Conservation (phyloP, 1,139 yeast species). For the Debaryomyces subglobosus region DNA sequence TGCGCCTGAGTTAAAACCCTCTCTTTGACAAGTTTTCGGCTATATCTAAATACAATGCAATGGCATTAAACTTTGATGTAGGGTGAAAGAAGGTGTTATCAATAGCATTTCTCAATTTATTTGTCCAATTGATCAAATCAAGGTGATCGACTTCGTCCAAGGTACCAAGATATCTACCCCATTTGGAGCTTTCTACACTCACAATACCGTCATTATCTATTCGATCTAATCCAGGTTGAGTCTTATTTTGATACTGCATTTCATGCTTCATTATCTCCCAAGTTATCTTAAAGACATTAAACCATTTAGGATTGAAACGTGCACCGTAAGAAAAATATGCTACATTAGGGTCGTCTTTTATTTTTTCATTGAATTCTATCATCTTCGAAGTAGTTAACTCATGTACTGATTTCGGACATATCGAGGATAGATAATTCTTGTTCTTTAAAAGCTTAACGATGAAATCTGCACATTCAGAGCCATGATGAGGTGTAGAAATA, state of each 20-base stretch:
- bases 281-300: conserved; percentile 60
- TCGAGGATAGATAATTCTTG: conserved; percentile 16
- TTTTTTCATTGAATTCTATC: conserved; percentile 53
- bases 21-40: conserved; percentile 67
- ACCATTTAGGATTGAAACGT: conserved; percentile 61
- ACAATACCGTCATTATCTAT: conserved; percentile 83
- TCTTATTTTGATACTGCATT: conserved; percentile 16
- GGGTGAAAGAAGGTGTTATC: conserved; percentile 38
- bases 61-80: conserved; percentile 61
- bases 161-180: conserved; percentile 87
- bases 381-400: conserved; percentile 65
- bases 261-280: conserved; percentile 58
- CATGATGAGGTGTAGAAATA: conserved; percentile 85
- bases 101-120: conserved; percentile 43
- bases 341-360: conserved; percentile 62
- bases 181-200: conserved; percentile 72
- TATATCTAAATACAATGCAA: conserved; percentile 74
- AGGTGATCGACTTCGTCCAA: conserved; percentile 79
- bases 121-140: conserved; percentile 84
- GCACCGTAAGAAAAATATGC: conserved; percentile 86
- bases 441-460: conserved; percentile 37
- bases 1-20: conserved; percentile 52
- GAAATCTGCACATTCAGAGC: conserved; percentile 82
- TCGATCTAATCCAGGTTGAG: conserved; percentile 20
- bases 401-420: conserved; percentile 51